Evolutionary conservation across 306 rosid species (phyloP), one percentile per base, ranked within the genome.

Genomic region (Fragaria ananassa): DNA sequence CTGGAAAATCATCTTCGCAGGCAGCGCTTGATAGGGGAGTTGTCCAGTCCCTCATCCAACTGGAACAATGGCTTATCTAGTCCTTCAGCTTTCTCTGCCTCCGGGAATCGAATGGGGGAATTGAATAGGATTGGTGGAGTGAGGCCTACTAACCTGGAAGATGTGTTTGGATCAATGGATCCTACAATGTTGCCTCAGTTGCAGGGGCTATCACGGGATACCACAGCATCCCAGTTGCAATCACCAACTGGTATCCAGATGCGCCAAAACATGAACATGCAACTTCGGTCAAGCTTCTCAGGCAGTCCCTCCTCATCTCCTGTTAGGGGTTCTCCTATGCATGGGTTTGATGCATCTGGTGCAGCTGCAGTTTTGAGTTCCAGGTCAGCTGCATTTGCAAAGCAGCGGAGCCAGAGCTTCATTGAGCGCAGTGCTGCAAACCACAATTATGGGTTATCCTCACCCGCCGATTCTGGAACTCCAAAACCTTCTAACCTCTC

Each of bases 371-470:
- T 76, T 45, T 73, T 85, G 64, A 85, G 84, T 81, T 58, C 92
- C 34, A 82, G 96, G 74, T 76, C 81, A 29, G 84, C 87, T 74
- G 89, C 91, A 18, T 89, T 91, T 42, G 81, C 93, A 8, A 87
- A 78, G 61, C 77, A 78, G 65, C 77, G 89, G 31, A 93, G 96
- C 85, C 96, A 88, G 76, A 89, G 97, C 83, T 88, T 91, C 73
- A 74, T 87, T 8, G 98, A 91, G 76, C 88, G 86, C 9, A 70
- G 80, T 15, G 74, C 51, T 34, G 77, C 42, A 41, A 93, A 78
- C 71, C 74, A 74, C 34, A 82, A 78, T 54, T 69, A 89, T 0
- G 91, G 85, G 66, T n/a, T 86, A 81, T 82, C 88, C 57, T 85
- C 93, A 12, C 81, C 87, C 27, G 80, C 71, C 15, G 71, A 85